Conservation (phyloP, 2,329 filamentous ascomycete species). For the Pestalotiopsis sp. region DNA sequence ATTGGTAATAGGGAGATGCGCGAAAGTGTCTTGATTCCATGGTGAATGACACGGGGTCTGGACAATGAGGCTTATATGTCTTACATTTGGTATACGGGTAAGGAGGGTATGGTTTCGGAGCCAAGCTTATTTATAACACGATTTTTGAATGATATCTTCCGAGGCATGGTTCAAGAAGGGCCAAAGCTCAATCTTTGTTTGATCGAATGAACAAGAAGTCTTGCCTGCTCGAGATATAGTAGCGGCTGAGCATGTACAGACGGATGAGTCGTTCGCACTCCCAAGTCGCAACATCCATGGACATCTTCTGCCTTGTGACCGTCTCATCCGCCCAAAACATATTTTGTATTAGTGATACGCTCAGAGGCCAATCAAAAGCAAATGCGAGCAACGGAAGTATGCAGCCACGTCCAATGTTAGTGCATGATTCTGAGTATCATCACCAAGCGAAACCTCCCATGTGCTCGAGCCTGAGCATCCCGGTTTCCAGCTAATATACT, state of each 20-base stretch:
- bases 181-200: not conserved
- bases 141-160: not conserved
- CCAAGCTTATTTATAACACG: not conserved
- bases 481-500: not conserved
- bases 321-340: not conserved
- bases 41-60: not conserved
- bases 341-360: not conserved
- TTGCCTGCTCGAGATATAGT: not conserved
- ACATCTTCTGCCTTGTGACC: not conserved
- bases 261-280: not conserved
- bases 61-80: not conserved
- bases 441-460: not conserved
- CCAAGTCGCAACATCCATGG: not conserved
- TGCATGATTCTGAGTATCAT: not conserved
- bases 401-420: not conserved
- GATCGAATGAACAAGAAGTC: not conserved
- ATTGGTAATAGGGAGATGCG: not conserved
- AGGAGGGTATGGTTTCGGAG: not conserved
- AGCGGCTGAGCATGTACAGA: not conserved
- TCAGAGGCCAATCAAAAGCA: not conserved
- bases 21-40: not conserved
- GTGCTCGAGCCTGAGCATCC: not conserved
- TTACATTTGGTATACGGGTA: not conserved
- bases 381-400: not conserved
- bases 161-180: not conserved